Evolutionary conservation across 1,139 yeast genomes (phyloP), one percentile per base, ranked within the genome.

Genomic region (Pichia sp.): DNA sequence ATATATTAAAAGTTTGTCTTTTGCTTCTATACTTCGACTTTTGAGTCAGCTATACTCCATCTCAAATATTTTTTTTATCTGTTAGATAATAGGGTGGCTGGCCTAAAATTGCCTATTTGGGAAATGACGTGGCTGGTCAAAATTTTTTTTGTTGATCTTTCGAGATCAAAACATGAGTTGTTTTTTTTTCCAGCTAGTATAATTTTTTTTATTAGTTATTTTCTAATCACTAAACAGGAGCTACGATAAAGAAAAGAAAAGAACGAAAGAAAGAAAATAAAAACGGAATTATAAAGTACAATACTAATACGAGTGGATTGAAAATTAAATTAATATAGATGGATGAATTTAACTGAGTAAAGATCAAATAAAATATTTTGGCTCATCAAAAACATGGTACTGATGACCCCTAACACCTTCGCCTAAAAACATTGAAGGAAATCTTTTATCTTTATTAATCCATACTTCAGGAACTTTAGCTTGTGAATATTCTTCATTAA

Each of bases 371-470:
- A 78, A 87, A 62, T 90, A 90, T 54, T 95, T 76, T 3, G 89
- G 89, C 62, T 85, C 95, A 55, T 87, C 92, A 64, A 92, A 89
- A 5, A 92, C 98, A 65, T 92, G 97, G 69, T 85, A 92, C 53
- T 79, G 72, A 64, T 92, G 98, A 1, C 92, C 97, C 56, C 97
- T 78, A 26, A 89, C 90, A 38, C 98, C 98, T 40, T 85, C 89
- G n/a, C 96, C 97, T 53, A 79, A 73, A 65, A 92, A 87, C 56
- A 76, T 65, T n/a, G 68, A 67, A 2, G 98, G 98, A 78, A 89
- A 87, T 56, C 87, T 73, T 58, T 82, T 70, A 38, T 76, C 81
- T 46, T 71, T 74, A 12, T 78, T 77, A 25, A 87, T 80, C 25
- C 73, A 44, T 11, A 45, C 69, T 24, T 58, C 62, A 22, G 52